phyloP scores from a whole-genome alignment of 1,139 yeast species.

The Yamadazyma epiphylla region DNA sequence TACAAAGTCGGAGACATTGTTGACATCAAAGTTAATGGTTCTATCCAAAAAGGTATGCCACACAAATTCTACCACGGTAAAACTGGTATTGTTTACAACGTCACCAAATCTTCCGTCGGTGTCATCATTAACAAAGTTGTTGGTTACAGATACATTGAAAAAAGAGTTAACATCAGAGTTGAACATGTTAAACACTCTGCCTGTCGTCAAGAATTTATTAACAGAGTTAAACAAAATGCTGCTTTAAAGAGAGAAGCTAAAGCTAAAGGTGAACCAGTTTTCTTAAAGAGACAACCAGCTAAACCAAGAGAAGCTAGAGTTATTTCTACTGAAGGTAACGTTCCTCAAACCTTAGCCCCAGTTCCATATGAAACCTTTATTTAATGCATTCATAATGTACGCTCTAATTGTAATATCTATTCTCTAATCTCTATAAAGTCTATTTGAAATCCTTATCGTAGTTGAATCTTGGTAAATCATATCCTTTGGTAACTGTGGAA shows the following conservation, averaged over 20 bases:
- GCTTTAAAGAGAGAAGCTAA: slow-evolving; percentile 92
- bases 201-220: slow-evolving; percentile 98
- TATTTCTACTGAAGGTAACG: slow-evolving; percentile 72
- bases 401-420: not conserved
- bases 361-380: slow-evolving; percentile 99
- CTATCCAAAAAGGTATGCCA: slow-evolving; percentile 99
- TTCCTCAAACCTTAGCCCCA: slow-evolving; percentile 98
- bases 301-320: slow-evolving; percentile 93
- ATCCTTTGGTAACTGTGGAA: slow-evolving; percentile 40
- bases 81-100: slow-evolving; percentile 98
- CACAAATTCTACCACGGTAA: slow-evolving; percentile 99
- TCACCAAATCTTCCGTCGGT: slow-evolving; percentile 98
- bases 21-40: slow-evolving; percentile 98
- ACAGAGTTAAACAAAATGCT: slow-evolving; percentile 97
- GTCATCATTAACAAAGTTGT: slow-evolving; percentile 97
- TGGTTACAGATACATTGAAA: slow-evolving; percentile 98
- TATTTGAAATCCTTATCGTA: slow-evolving; percentile 3
- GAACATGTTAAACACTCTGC: slow-evolving; percentile 99
- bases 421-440: not conserved
- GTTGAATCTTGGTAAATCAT: slow-evolving; percentile 41
- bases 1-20: slow-evolving; percentile 99
- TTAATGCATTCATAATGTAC: slow-evolving; percentile 31
- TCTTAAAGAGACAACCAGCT: slow-evolving; percentile 97
- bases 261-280: slow-evolving; percentile 86
- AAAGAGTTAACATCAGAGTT: slow-evolving; percentile 97